These are phyloP conservation scores for Apiotrichum brassicae DNA, from an alignment of 1,284 basidiomycete species.

Conservation along the genomic window DNA sequence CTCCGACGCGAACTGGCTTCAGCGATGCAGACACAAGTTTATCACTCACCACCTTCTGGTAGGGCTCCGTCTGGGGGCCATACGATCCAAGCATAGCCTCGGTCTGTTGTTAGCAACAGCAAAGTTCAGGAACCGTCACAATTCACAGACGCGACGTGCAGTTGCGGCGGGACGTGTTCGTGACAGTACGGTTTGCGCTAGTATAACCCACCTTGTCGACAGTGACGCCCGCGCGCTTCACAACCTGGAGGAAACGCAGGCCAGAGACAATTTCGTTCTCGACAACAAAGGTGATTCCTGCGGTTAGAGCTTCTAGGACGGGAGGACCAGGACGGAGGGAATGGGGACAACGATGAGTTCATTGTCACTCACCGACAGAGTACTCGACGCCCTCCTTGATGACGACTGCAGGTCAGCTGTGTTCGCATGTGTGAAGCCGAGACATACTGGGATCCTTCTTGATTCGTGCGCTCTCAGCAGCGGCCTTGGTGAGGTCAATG, in stretches of 20 bases:
- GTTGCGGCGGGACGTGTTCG: no score
- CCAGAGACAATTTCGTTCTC: conserved; percentile 52
- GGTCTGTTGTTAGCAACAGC: conserved; percentile 16
- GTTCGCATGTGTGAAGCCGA: background rate
- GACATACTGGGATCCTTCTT: conserved; percentile 50
- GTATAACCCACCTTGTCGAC: background rate
- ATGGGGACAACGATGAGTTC: no score
- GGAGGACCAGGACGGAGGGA: no score
- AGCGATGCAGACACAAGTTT: background rate
- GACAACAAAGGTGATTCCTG: conserved; percentile 23
- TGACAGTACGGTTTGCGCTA: background rate
- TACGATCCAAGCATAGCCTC: conserved; percentile 53
- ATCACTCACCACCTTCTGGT: conserved; percentile 47
- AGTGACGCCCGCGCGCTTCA: conserved; percentile 48
- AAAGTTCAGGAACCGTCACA: no score
- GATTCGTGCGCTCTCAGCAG: conserved; percentile 46
- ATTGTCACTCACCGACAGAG: conserved; percentile 46
- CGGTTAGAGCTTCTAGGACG: background rate
- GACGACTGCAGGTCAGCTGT: conserved; percentile 29
- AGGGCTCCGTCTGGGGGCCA: conserved; percentile 46
- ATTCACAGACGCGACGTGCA: no score
- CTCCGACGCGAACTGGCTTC: conserved; percentile 44
- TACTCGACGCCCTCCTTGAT: conserved; percentile 55
- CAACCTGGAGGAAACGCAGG: conserved; percentile 52
- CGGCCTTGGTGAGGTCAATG: conserved; percentile 48